Evolutionary conservation across 768 basidiomycete genomes (phyloP).

Genomic region (Tylopilus rubrobrunneus): DNA sequence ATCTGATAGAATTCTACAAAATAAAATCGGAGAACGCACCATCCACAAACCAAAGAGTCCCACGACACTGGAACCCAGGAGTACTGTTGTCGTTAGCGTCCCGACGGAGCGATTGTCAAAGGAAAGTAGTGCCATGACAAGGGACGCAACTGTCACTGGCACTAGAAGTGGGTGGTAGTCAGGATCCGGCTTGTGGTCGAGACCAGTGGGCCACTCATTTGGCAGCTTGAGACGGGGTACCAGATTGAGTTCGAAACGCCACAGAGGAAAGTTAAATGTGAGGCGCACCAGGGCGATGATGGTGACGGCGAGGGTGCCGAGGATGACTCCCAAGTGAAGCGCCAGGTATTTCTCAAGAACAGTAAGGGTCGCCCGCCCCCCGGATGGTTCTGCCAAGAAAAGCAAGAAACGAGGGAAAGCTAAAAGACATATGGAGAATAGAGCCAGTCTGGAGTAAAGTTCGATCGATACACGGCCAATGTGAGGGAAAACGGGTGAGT

Average conservation of each 20-base stretch:
- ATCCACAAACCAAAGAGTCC: constrained; percentile 71
- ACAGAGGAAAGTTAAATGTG: not conserved
- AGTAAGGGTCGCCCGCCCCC: constrained; percentile 46
- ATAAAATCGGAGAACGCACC: constrained; percentile 40
- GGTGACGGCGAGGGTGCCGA: constrained; percentile 51
- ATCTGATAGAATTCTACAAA: constrained; percentile 8
- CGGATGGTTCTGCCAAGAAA: constrained; percentile 54
- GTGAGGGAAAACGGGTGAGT: not conserved
- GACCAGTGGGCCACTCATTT: constrained; percentile 32
- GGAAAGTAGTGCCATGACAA: constrained; percentile 56
- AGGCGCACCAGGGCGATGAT: constrained; percentile 53
- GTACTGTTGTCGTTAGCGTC: constrained; percentile 49
- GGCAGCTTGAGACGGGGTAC: constrained; percentile 37
- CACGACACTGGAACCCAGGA: constrained; percentile 46
- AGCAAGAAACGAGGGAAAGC: constrained; percentile 63
- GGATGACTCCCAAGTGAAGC: constrained; percentile 60
- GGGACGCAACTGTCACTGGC: constrained; percentile 53
- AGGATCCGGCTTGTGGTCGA: constrained; percentile 25
- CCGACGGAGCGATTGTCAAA: constrained; percentile 62
- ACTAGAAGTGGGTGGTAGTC: constrained; percentile 59
- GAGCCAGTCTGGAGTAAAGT: constrained; percentile 28
- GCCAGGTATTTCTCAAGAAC: constrained; percentile 68
- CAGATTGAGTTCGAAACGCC: constrained; percentile 2
- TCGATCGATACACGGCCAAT: constrained; percentile 1
- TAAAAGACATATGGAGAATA: constrained; percentile 37